Evolutionary conservation across 1,284 basidiomycete species (phyloP), one percentile per base, ranked within the genome.

Genomic region (Cystobasidium sp.): DNA sequence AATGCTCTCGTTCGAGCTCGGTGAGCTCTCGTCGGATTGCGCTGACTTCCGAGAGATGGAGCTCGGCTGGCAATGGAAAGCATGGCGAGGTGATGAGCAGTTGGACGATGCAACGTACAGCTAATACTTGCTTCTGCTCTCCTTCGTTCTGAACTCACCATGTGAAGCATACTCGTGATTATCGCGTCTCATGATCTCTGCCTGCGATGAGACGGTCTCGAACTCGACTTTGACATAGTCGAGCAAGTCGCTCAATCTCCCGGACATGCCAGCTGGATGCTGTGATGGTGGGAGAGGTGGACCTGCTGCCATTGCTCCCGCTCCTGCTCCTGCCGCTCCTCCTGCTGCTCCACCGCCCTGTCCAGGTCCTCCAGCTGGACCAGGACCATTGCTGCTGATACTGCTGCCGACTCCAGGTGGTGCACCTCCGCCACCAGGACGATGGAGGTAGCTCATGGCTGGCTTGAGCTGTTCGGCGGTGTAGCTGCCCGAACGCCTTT

Each of bases 101-200:
- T 49, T 74, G 37, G 59, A 39, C 43, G 22, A n/a, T 18, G 31
- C n/a, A 12, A 39, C n/a, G 18, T 20, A 61, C 10, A 16, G 69
- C 20, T 18, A 53, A 61, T 56, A 37, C 12, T 46, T 9, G 16
- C 24, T 49, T n/a, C n/a, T 6, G 49, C 55, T 10, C 39, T 14
- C 20, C 37, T 6, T 12, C 65, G 74, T 62, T 64, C 49, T 14
- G 43, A 37, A 83, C 87, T 75, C 78, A 94, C 94, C 87, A 86
- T 94, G 93, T 18, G 86, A 86, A 82, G 97, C 94, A 82, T 90
- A 92, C 76, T 97, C 94, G 80, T 97, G 94, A 71, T 92, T 85
- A 84, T 96, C 92, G 46, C 84, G 86, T 76, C 92, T 88, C 80
- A 92, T 85, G 39, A 87, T 81, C 22, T 84, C 85, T 65, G 91